Evolutionary conservation across 1,284 basidiomycete species (phyloP), one percentile per base, ranked within the genome.

Genomic region (Malassezia cuniculi): DNA sequence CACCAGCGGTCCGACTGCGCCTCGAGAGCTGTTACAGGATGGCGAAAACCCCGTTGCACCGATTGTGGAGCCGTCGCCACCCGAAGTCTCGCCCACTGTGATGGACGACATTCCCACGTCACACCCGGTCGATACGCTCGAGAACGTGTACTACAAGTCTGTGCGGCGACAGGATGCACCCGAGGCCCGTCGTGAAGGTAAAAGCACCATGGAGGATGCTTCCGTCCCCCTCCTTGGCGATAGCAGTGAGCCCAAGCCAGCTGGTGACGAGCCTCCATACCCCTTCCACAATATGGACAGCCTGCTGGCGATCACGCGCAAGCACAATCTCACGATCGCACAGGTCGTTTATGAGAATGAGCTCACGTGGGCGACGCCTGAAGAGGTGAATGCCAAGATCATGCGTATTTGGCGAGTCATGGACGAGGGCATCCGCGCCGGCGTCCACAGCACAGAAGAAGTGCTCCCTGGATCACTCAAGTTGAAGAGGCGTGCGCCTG

Each of bases 61-160:
- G 22, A 11, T 24, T 6, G 22, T 11, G 22, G 22, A 6, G 22
- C 7, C 22, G 22, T 5, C 6, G 3, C 16, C 26, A 14, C 16
- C 34, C 16, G 34, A 28, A 16, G 18, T 10, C 9, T 12, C 21
- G 21, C 6, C 6, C 4, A 6, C 31, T 10, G 25, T 30, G 14
- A n/a, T 15, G 4, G 22, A 28, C 11, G 20, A 15, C 10, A 6
- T 24, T 11, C 20, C 21, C 6, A 22, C 30, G n/a, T 12, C 18
- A 8, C 41, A 40, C 28, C 67, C 68, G 3, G 65, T 82, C 79
- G 82, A 66, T 29, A 53, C 54, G 54, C 80, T 85, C 57, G 89
- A 95, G 70, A 94, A 95, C 66, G 68, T 94, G 50, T 94, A 85
- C 68, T 94, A 94, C 74, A 86, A 86, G 66, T 79, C 84, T n/a